phyloP scores from a whole-genome alignment of 805 yeast genomes.

The Danielia oregonensis region DNA sequence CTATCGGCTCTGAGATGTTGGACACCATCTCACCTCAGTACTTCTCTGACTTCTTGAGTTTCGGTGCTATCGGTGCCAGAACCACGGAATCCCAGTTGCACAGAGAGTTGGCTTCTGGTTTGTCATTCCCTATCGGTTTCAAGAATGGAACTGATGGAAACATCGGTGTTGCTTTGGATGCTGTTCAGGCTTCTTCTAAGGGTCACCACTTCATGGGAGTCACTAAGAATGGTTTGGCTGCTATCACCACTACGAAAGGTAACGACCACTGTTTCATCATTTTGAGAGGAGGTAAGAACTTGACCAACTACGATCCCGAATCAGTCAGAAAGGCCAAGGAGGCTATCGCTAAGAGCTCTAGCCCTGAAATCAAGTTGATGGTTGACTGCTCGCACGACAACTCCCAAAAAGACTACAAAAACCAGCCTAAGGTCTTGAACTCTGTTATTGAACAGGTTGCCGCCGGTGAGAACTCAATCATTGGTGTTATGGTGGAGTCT shows the following conservation, averaged over 20 bases:
- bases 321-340: conserved; percentile 57
- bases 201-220: conserved; percentile 94
- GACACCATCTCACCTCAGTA: conserved; percentile 97
- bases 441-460: conserved; percentile 74
- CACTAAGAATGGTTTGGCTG: conserved; percentile 94
- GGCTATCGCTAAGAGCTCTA: conserved; percentile 45
- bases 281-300: conserved; percentile 91
- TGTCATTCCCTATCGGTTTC: conserved; percentile 97
- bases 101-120: conserved; percentile 94
- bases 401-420: conserved; percentile 83
- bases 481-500: conserved; percentile 97
- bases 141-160: conserved; percentile 98
- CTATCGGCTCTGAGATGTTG: conserved; percentile 96
- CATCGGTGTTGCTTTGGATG: conserved; percentile 91
- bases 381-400: conserved; percentile 98
- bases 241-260: conserved; percentile 94
- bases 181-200: conserved; percentile 85
- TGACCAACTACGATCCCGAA: conserved; percentile 83
- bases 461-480: conserved; percentile 68
- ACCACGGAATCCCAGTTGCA: conserved; percentile 98
- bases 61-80: conserved; percentile 99
- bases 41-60: conserved; percentile 85
- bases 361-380: conserved; percentile 62
- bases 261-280: conserved; percentile 87
- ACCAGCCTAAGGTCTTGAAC: conserved; percentile 87